Base-by-base conservation (phyloP, 495 filamentous ascomycete genomes). In the Beverwykella pulmonaria region DNA sequence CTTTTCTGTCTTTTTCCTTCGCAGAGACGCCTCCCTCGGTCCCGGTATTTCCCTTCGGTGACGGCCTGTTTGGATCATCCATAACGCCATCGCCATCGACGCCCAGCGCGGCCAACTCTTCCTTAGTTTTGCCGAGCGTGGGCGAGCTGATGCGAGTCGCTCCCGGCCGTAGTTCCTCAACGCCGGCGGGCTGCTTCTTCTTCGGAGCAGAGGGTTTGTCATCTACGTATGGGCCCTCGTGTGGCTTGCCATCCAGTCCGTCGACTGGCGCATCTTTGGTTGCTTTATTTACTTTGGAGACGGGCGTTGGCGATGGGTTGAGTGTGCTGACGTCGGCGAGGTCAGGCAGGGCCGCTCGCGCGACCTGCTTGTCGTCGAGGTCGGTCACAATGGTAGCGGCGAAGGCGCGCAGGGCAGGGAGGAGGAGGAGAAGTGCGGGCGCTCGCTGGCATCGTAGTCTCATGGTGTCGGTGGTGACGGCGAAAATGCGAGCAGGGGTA, bases 171-270 rank as follows among this genome's bases (percentile, higher is more conserved):
- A 69, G 39, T 19, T 79, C 74, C 44, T 86, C 82, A 60, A 85
- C 77, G 76, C 89, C 81, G 75, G 69, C 74, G 1, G 59, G 66
- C 29, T 69, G 71, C 61, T 75, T 77, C 61, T 75, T 77, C 58
- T 69, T 71, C 8, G 61, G 65, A 6, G 53, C 73, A 49, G 78
- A 73, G 6, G 73, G 66, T 36, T 74, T 73, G n/a, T 75, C 68
- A 20, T 81, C 81, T 3, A 81, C 75, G 47, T 73, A 79, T 1
- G 95, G 94, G 9, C 94, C 94, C 25, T 86, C 86, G 75, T 98
- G 94, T 32, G 94, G 94, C 80, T 92, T 93, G 26, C 94, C 94
- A 82, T 98, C 94, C 67, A 92, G 90, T 34, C 94, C 95, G 75
- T 98, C 94, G 6, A 98, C 90, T 0, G 95, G 94, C 67, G 91